A percentile compares a stretch with the other conserved stretches of the same genome.
These are phyloP conservation scores for Mrakia gelida DNA, from an alignment of 768 basidiomycete species.

Conservation along the genomic window DNA sequence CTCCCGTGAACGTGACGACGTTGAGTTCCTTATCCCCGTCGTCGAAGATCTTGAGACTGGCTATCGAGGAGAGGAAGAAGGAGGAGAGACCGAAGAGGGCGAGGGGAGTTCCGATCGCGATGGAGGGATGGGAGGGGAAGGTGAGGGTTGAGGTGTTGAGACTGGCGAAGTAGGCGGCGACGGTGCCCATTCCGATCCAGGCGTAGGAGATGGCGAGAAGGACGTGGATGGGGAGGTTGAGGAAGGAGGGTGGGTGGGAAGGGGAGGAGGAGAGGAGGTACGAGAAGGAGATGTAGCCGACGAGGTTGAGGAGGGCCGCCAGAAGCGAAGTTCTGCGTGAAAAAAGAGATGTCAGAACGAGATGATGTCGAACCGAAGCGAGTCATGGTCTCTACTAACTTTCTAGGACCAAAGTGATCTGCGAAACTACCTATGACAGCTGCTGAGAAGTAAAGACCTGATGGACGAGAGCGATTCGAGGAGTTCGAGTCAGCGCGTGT, in stretches of 20 bases:
- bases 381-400: background rate
- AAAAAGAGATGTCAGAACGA: background rate
- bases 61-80: conserved; percentile 12
- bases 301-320: conserved; percentile 7
- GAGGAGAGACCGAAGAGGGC: conserved; percentile 26
- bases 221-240: conserved; percentile 18
- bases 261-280: conserved; percentile 2
- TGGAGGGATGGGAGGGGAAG: conserved; percentile 26
- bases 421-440: conserved; percentile 12
- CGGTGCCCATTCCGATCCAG: conserved; percentile 18
- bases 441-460: conserved; percentile 21
- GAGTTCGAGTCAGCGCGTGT: no score
- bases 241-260: conserved; percentile 6
- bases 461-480: no score
- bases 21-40: conserved; percentile 27
- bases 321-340: conserved; percentile 17
- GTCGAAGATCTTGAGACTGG: conserved; percentile 6
- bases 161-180: conserved; percentile 28
- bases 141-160: conserved; percentile 27
- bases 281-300: conserved; percentile 18
- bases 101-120: conserved; percentile 28
- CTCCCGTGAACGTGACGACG: background rate
- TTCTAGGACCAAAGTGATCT: conserved; percentile 22
- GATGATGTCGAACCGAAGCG: background rate
- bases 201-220: conserved; percentile 12